A percentile compares a stretch with the other conserved stretches of the same genome.
phyloP scores from a whole-genome alignment of 2,329 filamentous ascomycete species.

The Alternaria postmessia region DNA sequence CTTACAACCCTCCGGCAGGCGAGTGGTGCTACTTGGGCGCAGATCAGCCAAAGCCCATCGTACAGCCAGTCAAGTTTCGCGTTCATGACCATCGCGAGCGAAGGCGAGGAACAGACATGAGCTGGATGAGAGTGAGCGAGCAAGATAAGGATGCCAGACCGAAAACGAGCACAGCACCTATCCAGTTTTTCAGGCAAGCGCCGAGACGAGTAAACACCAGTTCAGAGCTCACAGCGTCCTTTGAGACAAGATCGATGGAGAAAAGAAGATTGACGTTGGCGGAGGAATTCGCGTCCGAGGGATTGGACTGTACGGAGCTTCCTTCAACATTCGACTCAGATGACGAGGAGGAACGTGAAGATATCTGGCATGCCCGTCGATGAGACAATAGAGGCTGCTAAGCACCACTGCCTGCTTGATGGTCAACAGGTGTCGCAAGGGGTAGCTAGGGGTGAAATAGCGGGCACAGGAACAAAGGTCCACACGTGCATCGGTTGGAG shows the following conservation, averaged over 20 bases:
- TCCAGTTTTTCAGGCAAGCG: slow-evolving; percentile 24
- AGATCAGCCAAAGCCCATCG: slow-evolving; percentile 15
- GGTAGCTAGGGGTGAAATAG: not conserved
- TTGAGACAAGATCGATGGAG: slow-evolving; percentile 14
- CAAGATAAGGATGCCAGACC: slow-evolving; percentile 2
- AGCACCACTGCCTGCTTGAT: not conserved
- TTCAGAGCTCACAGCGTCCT: slow-evolving; percentile 29
- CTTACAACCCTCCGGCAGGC: slow-evolving; percentile 28
- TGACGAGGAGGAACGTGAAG: slow-evolving; percentile 24
- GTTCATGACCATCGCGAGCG: slow-evolving; percentile 11
- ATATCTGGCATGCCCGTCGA: not conserved
- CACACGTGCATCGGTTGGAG: not conserved
- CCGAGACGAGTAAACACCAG: slow-evolving; percentile 26
- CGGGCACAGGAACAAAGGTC: not conserved
- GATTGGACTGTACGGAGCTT: slow-evolving; percentile 24
- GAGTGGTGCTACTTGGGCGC: slow-evolving; percentile 32
- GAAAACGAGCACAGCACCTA: slow-evolving; percentile 7
- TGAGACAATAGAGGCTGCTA: not conserved
- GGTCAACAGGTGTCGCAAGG: not conserved
- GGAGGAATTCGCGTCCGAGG: slow-evolving; percentile 13
- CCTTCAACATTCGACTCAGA: slow-evolving; percentile 37
- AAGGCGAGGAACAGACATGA: slow-evolving; percentile 13
- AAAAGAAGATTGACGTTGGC: slow-evolving; percentile 12
- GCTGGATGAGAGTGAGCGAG: not conserved
- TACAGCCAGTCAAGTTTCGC: not conserved